Conservation (phyloP, 2,329 filamentous ascomycete genomes). For the Aspergillus bombycis region DNA sequence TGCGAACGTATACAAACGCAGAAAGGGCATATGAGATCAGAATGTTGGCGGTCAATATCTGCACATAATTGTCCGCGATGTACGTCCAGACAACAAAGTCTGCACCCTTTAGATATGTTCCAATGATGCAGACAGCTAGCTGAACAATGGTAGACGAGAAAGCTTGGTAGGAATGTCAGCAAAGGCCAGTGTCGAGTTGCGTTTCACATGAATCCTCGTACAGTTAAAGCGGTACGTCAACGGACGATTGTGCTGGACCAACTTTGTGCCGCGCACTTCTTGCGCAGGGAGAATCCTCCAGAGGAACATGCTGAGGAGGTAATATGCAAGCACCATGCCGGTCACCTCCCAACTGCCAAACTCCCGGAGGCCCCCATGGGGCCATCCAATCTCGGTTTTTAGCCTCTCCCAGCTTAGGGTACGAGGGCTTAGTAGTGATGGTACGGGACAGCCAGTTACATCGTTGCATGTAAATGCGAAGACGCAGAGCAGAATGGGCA, state of each 20-base stretch:
- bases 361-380: conserved; percentile 67
- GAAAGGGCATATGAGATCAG: conserved; percentile 72
- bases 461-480: conserved; percentile 88
- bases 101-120: conserved; percentile 73
- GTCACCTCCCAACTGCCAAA: conserved; percentile 55
- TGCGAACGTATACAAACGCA: conserved; percentile 75
- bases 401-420: conserved; percentile 69
- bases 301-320: conserved; percentile 70
- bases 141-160: conserved; percentile 72
- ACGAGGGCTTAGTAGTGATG: conserved; percentile 71
- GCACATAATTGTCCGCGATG: conserved; percentile 84
- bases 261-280: conserved; percentile 67
- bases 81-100: conserved; percentile 85
- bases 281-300: conserved; percentile 74
- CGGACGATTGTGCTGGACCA: conserved; percentile 66
- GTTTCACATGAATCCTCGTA: conserved; percentile 36
- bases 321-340: conserved; percentile 71
- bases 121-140: conserved; percentile 67
- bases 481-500: conserved; percentile 76
- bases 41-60: conserved; percentile 79
- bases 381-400: conserved; percentile 79
- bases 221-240: conserved; percentile 79
- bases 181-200: conserved; percentile 7
- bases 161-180: conserved; percentile 50
- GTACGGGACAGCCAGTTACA: conserved; percentile 81